Conservation (phyloP, 2,329 filamentous ascomycete species). For the Epichloe gansuensis region DNA sequence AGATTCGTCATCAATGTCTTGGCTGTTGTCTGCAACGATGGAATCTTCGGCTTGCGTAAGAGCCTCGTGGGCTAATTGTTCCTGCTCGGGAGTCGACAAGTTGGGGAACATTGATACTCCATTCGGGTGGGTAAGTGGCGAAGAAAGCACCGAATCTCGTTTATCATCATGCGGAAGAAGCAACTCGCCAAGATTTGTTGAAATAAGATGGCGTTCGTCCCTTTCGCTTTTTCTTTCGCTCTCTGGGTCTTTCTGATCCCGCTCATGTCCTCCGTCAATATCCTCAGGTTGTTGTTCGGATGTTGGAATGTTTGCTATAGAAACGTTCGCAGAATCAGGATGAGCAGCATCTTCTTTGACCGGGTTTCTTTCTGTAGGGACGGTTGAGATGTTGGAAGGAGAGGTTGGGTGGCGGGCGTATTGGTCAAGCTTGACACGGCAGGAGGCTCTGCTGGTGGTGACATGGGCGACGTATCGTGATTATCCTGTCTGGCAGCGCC, state of each 20-base stretch:
- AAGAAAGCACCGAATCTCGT: slow-evolving; percentile 12
- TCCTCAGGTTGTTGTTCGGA: neutral
- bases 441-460: neutral
- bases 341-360: neutral
- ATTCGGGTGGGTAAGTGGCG: slow-evolving; percentile 26
- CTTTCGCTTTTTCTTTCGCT: neutral
- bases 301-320: neutral
- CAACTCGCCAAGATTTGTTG: neutral
- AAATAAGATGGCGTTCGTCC: too few relatives aligned
- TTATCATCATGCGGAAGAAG: slow-evolving; percentile 1
- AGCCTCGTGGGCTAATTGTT: slow-evolving; percentile 23
- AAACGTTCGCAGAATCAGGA: neutral
- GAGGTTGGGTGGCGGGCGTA: neutral
- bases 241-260: neutral
- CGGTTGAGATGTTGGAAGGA: neutral
- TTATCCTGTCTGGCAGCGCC: neutral
- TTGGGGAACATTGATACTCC: slow-evolving; percentile 24
- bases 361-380: neutral
- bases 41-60: slow-evolving; percentile 23
- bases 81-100: slow-evolving; percentile 23
- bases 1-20: slow-evolving; percentile 12
- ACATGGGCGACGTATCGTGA: neutral
- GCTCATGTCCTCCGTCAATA: neutral
- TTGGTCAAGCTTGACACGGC: neutral
- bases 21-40: slow-evolving; percentile 22